Conservation (phyloP, 257 asterid species). For the Coffea eugenioides region DNA sequence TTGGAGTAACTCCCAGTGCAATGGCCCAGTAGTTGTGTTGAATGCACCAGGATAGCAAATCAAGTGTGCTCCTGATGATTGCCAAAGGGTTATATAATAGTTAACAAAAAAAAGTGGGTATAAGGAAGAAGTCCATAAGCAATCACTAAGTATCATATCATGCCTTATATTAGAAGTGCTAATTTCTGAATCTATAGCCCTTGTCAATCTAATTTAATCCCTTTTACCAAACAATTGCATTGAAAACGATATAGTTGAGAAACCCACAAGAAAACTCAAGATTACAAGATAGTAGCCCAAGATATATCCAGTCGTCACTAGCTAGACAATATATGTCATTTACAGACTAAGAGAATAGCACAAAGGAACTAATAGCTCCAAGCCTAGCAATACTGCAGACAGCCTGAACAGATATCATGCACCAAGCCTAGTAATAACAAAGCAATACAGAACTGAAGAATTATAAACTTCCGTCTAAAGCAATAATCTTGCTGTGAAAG, state of each 20-base stretch:
- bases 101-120: background rate
- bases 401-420: too few species aligned
- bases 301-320: background rate
- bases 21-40: conserved; percentile 94
- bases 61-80: conserved; percentile 71
- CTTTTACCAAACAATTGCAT: background rate
- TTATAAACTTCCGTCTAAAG: too few species aligned
- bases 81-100: background rate
- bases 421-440: too few species aligned
- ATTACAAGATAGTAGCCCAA: background rate
- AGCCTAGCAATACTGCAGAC: too few species aligned
- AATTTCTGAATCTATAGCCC: background rate
- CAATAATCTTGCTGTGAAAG: too few species aligned
- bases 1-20: conserved; percentile 95
- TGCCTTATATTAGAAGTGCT: background rate
- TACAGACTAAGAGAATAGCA: too few species aligned
- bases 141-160: conserved; percentile 1
- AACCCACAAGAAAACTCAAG: background rate
- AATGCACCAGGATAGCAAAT: conserved; percentile 97
- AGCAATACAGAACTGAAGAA: too few species aligned
- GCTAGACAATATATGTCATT: background rate
- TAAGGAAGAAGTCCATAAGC: background rate
- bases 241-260: background rate
- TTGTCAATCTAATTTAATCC: background rate
- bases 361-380: too few species aligned